These are phyloP conservation scores for Magnaporthiopsis incrustans DNA, from an alignment of 2,329 filamentous ascomycete species.

Conservation along the genomic window DNA sequence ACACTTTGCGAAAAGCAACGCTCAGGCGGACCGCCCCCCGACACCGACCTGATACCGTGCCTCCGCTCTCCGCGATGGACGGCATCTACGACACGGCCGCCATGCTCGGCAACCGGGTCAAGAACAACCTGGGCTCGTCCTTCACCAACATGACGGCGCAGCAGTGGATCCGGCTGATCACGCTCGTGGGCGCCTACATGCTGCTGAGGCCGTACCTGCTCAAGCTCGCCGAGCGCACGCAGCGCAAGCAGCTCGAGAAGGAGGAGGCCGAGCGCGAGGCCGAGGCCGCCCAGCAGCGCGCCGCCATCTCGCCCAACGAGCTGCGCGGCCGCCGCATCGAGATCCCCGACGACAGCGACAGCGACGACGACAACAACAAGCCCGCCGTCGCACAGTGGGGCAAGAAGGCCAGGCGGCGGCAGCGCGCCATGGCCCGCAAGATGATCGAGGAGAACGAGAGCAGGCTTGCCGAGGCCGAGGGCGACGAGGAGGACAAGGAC, in stretches of 20 bases:
- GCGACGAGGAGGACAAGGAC: conserved; percentile 66
- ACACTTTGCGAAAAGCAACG: neutral
- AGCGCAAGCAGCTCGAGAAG: conserved; percentile 57
- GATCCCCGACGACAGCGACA: conserved; percentile 45
- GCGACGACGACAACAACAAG: conserved; percentile 33
- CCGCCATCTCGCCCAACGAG: conserved; percentile 56
- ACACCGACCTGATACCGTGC: neutral
- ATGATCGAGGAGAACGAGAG: conserved; percentile 56
- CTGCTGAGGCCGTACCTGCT: conserved; percentile 68
- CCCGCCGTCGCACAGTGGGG: conserved; percentile 53
- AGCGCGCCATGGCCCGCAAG: conserved; percentile 59
- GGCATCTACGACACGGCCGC: conserved; percentile 18
- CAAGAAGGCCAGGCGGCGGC: conserved; percentile 60
- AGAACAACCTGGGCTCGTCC: conserved; percentile 40
- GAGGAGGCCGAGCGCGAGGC: conserved; percentile 41
- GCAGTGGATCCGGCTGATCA: conserved; percentile 60
- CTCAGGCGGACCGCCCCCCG: neutral
- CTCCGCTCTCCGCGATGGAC: conserved; percentile 16
- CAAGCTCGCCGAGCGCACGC: conserved; percentile 54
- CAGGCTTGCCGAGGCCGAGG: conserved; percentile 42
- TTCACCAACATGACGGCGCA: conserved; percentile 43
- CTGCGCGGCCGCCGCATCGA: conserved; percentile 48
- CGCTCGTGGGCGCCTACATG: conserved; percentile 65
- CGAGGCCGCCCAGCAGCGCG: conserved; percentile 28
- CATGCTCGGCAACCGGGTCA: conserved; percentile 25